Conservation (phyloP, 352 stramenopile genomes). For the Pythium aphanidermatum region DNA sequence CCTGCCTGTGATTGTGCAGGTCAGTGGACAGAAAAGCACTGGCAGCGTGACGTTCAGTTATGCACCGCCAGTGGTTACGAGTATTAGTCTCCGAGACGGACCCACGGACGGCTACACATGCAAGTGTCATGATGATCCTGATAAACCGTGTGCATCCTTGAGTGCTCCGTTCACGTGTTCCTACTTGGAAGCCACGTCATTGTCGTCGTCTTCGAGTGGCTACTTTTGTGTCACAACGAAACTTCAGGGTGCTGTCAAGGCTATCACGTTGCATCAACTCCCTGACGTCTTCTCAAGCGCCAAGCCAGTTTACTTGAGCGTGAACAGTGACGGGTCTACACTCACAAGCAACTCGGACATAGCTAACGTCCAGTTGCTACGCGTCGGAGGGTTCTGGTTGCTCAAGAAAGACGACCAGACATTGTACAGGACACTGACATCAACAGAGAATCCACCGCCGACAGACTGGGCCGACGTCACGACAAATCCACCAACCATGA, state of each 20-base stretch:
- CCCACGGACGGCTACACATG: slow-evolving; percentile 51
- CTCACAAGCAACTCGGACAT: not conserved
- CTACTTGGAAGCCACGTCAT: slow-evolving; percentile 17
- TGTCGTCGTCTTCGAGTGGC: slow-evolving; percentile 1
- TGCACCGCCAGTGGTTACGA: slow-evolving; percentile 29
- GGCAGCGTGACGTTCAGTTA: slow-evolving; percentile 33
- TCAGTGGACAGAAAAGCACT: slow-evolving; percentile 31
- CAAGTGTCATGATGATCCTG: slow-evolving; percentile 27
- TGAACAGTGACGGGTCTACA: slow-evolving; percentile 8
- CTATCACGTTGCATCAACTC: slow-evolving; percentile 26
- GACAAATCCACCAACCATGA: slow-evolving; percentile 4
- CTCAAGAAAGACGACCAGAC: slow-evolving; percentile 17
- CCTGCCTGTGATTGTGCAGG: slow-evolving; percentile 28
- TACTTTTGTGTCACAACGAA: slow-evolving; percentile 31
- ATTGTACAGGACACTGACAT: slow-evolving; percentile 16
- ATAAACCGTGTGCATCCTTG: slow-evolving; percentile 32
- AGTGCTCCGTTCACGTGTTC: slow-evolving; percentile 34
- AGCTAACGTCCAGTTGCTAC: slow-evolving; percentile 26
- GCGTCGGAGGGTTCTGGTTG: slow-evolving; percentile 27
- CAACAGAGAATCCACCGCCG: slow-evolving; percentile 24
- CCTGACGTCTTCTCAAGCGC: slow-evolving; percentile 30
- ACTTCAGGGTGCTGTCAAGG: slow-evolving; percentile 14
- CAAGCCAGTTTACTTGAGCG: slow-evolving; percentile 32
- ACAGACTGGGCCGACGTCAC: slow-evolving; percentile 29
- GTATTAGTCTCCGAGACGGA: slow-evolving; percentile 31